Base-by-base conservation (phyloP, 768 basidiomycete species). In the Hericium coralloides region DNA sequence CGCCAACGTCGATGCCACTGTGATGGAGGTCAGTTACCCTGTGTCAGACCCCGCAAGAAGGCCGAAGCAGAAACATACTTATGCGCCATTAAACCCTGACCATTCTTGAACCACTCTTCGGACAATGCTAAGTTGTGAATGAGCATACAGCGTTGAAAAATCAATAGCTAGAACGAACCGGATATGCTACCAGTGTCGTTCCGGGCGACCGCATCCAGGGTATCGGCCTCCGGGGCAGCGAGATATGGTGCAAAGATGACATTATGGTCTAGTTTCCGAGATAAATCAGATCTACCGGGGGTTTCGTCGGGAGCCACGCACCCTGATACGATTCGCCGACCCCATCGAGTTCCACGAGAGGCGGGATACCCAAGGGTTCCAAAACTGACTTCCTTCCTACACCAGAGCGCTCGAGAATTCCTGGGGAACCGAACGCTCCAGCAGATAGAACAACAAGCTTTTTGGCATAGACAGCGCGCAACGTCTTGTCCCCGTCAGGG, bases 21-120 rank as follows among this genome's bases (percentile, higher is more conserved):
- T 0, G 20, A 7, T n/a, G 3, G 38, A 23, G 20, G 22, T 25
- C n/a, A 57, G 15, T 3, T 38, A 22, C 5, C 12, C 6, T 25
- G 22, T 1, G 17, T 12, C 18, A 12, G 10, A 18, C 18, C 7
- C 25, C 8, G n/a, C 2, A 8, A 23, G 12, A 25, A 12, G 8
- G n/a, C n/a, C n/a, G n/a, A 5, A 14, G 56, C 20, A 20, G 18
- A 10, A 45, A 23, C 56, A 2, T 71, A 79, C 60, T 81, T 85
- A 60, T 78, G 74, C 1, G 81, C 73, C 64, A 85, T 71, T 49
- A 79, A 63, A 2, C 82, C 81, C 38, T 64, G 71, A 0, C 80
- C 81, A 1, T 66, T 64, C 17, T 64, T 59, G 9, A 65, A 55
- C 72, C 72, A 78, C 38, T 74, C 65, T 37, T 51, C 59, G 45